These are phyloP conservation scores for Naegleria fowleri DNA, from an alignment of 208 protist species.

Conservation along the genomic window DNA sequence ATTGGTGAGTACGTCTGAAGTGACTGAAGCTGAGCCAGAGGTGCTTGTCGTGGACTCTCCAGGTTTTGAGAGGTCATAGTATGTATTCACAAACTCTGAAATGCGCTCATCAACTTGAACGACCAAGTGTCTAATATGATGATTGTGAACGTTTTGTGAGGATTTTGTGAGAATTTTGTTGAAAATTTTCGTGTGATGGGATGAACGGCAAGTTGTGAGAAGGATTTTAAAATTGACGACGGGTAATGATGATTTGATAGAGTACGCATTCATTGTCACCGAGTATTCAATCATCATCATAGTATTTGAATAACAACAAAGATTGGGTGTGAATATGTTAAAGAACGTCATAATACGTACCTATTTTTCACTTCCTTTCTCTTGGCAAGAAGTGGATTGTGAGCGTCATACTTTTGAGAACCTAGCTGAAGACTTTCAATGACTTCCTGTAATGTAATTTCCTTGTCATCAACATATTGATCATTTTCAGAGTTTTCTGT, in stretches of 20 bases:
- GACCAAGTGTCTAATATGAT: not conserved
- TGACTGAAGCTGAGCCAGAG: not conserved
- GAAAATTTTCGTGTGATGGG: too few species aligned
- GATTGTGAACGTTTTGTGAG: not conserved
- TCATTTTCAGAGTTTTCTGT: not conserved
- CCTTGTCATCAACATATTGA: not conserved
- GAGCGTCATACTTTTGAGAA: not conserved
- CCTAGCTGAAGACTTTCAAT: not conserved
- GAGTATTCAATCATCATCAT: too few species aligned
- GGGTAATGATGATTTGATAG: not conserved
- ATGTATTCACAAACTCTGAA: not conserved
- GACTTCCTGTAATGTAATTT: not conserved
- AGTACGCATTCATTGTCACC: too few species aligned
- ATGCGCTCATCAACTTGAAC: not conserved
- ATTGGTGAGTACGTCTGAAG: not conserved
- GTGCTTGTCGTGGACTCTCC: not conserved
- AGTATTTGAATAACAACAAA: too few species aligned
- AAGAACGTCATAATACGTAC: too few species aligned
- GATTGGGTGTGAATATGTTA: too few species aligned
- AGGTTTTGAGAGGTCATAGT: not conserved
- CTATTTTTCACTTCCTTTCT: constrained; percentile 27
- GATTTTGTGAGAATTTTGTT: too few species aligned
- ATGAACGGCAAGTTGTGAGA: too few species aligned
- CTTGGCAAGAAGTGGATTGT: not conserved
- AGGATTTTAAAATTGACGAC: too few species aligned